phyloP scores from a whole-genome alignment of 352 stramenopile species.

The Globisporangium cederbergense region DNA sequence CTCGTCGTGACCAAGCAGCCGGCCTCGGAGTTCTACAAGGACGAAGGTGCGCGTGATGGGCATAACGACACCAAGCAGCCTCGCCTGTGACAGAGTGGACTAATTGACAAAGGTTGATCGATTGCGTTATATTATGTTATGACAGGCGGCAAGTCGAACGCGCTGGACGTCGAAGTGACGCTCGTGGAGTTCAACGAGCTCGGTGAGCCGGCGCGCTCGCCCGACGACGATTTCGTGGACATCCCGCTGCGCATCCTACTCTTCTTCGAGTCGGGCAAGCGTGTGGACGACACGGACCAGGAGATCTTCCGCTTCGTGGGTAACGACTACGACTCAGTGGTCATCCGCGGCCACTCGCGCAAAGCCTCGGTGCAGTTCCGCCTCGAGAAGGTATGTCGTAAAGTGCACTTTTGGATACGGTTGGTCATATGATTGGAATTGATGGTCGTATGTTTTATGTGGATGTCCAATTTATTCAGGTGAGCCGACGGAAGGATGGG shows the following conservation, averaged over 20 bases:
- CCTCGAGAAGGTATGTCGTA: slow-evolving; percentile 54
- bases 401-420: slow-evolving; percentile 8
- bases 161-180: slow-evolving; percentile 73
- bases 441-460: not conserved
- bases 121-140: not conserved
- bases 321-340: slow-evolving; percentile 82
- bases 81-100: not conserved
- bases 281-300: slow-evolving; percentile 78
- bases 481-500: slow-evolving; percentile 80
- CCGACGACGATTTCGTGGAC: slow-evolving; percentile 73
- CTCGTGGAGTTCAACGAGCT: slow-evolving; percentile 76
- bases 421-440: not conserved
- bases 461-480: slow-evolving; percentile 18
- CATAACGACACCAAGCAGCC: not conserved
- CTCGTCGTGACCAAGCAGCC: slow-evolving; percentile 86
- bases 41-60: slow-evolving; percentile 49
- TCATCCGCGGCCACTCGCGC: slow-evolving; percentile 58
- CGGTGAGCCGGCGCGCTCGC: slow-evolving; percentile 58
- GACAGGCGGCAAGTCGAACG: slow-evolving; percentile 72
- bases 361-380: slow-evolving; percentile 77
- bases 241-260: slow-evolving; percentile 77
- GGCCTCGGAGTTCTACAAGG: slow-evolving; percentile 85
- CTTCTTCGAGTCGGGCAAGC: slow-evolving; percentile 85
- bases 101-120: not conserved
- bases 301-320: slow-evolving; percentile 87